Evolutionary conservation across 331 rosid genomes (phyloP).

Genomic region (Phaseolus coccineus): DNA sequence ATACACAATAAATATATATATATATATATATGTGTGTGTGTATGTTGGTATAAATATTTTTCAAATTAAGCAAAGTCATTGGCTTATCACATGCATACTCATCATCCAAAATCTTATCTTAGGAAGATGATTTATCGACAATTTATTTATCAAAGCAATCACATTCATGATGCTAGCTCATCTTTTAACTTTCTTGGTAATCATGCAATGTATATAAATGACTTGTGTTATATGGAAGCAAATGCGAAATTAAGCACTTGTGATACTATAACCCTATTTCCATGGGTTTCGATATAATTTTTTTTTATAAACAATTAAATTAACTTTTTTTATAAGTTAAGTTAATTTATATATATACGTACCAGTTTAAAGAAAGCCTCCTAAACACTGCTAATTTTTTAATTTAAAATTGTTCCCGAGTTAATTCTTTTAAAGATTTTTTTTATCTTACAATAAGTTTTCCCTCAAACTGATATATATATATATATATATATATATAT

Average conservation of each 20-base stretch:
- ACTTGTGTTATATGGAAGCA: slow-evolving; percentile 29
- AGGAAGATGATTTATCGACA: neutral
- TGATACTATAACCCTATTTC: neutral
- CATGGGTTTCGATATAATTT: too few species aligned
- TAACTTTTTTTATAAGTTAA: too few species aligned
- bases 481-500: neutral
- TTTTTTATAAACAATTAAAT: too few species aligned
- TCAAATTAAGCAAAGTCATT: neutral
- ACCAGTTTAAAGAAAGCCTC: too few species aligned
- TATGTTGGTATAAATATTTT: too few species aligned
- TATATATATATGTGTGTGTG: too few species aligned
- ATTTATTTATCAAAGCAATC: neutral
- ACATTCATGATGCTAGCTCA: neutral
- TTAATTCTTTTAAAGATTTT: too few species aligned
- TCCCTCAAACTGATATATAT: too few species aligned
- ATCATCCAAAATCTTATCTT: neutral
- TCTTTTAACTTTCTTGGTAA: slow-evolving; percentile 34
- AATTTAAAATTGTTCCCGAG: too few species aligned
- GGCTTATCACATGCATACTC: neutral
- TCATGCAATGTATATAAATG: slow-evolving; percentile 14
- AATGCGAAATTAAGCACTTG: neutral
- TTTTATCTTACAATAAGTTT: too few species aligned
- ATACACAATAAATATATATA: too few species aligned
- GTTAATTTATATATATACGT: neutral
- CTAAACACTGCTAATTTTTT: too few species aligned